A percentile compares a stretch with the other conserved stretches of the same genome.
Evolutionary conservation across 371 early-diverging fungal species (phyloP).

Genomic region (Haplosporangium sp.): DNA sequence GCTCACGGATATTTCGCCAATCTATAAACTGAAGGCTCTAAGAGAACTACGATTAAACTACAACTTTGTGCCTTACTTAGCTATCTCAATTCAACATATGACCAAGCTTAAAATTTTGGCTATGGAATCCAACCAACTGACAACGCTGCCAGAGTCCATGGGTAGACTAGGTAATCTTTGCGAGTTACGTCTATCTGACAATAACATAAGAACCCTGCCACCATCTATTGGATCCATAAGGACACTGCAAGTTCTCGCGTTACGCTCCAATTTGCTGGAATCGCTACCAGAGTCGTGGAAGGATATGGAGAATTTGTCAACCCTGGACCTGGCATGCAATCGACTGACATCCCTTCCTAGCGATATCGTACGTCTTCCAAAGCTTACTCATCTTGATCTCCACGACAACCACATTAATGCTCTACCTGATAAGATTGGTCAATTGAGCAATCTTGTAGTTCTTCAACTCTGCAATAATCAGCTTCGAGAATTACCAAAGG

Average conservation of each 20-base stretch:
- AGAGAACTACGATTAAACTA: conserved; percentile 55
- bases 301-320: conserved; percentile 61
- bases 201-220: conserved; percentile 58
- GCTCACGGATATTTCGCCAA: conserved; percentile 56
- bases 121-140: conserved; percentile 63
- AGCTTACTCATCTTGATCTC: conserved; percentile 69
- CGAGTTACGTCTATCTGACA: conserved; percentile 54
- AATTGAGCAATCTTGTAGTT: conserved; percentile 62
- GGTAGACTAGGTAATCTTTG: conserved; percentile 57
- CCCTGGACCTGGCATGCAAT: conserved; percentile 59
- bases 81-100: conserved; percentile 61
- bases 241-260: conserved; percentile 59
- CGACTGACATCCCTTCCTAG: conserved; percentile 43
- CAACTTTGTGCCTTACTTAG: conserved; percentile 47
- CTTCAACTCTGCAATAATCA: conserved; percentile 68
- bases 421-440: conserved; percentile 64
- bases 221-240: conserved; percentile 59
- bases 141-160: conserved; percentile 55
- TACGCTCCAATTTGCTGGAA: conserved; percentile 64
- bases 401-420: conserved; percentile 65
- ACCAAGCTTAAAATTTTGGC: conserved; percentile 60
- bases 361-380: conserved; percentile 58
- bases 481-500: conserved; percentile 68
- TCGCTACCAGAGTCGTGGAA: conserved; percentile 57
- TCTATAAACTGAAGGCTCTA: conserved; percentile 67